Evolutionary conservation across 805 yeast species (phyloP).

Genomic region (Saccharomycopsis fibuligera): DNA sequence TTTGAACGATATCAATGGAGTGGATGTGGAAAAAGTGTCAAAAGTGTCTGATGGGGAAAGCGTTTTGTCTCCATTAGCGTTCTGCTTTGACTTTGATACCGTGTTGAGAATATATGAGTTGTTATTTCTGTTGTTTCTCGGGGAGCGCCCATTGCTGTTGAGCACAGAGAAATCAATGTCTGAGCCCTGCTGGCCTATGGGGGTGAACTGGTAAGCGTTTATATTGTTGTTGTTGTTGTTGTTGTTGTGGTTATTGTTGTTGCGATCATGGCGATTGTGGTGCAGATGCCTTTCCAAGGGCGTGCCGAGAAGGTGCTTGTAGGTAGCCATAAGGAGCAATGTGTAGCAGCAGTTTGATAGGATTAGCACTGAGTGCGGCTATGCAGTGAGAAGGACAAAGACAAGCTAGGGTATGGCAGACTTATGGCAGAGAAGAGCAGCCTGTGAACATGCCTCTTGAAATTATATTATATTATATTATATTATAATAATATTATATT

Average conservation of each 20-base stretch:
- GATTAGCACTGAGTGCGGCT: too few species aligned
- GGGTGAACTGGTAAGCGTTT: conserved; percentile 18
- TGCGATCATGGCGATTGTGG: neutral
- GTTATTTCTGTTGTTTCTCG: neutral
- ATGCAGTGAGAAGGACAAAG: too few species aligned
- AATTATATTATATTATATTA: neutral
- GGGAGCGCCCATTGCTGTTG: neutral
- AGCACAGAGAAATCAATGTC: conserved; percentile 18
- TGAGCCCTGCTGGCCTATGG: conserved; percentile 17
- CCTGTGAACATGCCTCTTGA: too few species aligned
- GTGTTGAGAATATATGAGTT: neutral
- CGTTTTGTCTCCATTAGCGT: neutral
- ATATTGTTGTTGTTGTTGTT: neutral
- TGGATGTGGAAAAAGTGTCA: conserved; percentile 17
- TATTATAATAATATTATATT: neutral
- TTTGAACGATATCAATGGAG: conserved; percentile 11
- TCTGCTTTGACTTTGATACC: neutral
- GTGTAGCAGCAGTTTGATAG: neutral
- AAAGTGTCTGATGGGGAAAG: conserved; percentile 1
- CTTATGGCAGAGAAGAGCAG: too few species aligned
- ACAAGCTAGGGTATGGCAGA: too few species aligned
- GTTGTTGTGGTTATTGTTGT: neutral
- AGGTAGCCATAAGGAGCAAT: conserved; percentile 13
- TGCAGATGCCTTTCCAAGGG: conserved; percentile 7
- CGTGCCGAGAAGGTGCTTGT: conserved; percentile 16